These are phyloP conservation scores for Rhododendron molle DNA, from an alignment of 148 eudicot genomes.

Conservation along the genomic window DNA sequence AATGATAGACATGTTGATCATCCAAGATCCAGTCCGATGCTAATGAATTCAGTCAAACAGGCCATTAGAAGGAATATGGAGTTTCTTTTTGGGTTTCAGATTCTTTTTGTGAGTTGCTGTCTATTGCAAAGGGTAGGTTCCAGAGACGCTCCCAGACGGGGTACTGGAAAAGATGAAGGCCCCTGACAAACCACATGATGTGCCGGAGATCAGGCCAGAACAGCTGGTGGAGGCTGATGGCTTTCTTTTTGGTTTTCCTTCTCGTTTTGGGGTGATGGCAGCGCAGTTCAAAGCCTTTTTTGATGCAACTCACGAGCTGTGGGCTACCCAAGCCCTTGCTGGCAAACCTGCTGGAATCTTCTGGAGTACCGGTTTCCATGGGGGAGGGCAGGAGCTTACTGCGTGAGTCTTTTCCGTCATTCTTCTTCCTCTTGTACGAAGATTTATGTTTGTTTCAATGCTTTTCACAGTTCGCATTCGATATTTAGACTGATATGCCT, in stretches of 20 bases:
- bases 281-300: slow-evolving; percentile 65
- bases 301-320: slow-evolving; percentile 44
- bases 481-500: background rate
- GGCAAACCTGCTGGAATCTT: slow-evolving; percentile 79
- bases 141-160: slow-evolving; percentile 50
- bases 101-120: background rate
- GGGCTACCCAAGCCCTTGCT: slow-evolving; percentile 58
- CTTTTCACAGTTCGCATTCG: background rate
- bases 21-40: background rate
- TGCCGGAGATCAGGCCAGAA: slow-evolving; percentile 48
- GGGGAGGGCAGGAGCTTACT: slow-evolving; percentile 68
- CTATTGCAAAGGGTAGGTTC: slow-evolving; percentile 31
- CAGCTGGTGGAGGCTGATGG: slow-evolving; percentile 70
- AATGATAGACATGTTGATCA: background rate
- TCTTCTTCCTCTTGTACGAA: background rate
- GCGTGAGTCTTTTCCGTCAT: slow-evolving; percentile 41
- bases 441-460: background rate
- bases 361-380: slow-evolving; percentile 78
- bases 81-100: background rate
- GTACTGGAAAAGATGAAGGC: slow-evolving; percentile 67
- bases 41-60: background rate
- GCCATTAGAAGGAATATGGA: background rate
- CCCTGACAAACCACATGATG: slow-evolving; percentile 50
- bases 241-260: slow-evolving; percentile 66
- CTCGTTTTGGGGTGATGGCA: slow-evolving; percentile 76